Evolutionary conservation across 495 filamentous ascomycete genomes (phyloP), one percentile per base, ranked within the genome.

Genomic region (Penicillium samsonianum): DNA sequence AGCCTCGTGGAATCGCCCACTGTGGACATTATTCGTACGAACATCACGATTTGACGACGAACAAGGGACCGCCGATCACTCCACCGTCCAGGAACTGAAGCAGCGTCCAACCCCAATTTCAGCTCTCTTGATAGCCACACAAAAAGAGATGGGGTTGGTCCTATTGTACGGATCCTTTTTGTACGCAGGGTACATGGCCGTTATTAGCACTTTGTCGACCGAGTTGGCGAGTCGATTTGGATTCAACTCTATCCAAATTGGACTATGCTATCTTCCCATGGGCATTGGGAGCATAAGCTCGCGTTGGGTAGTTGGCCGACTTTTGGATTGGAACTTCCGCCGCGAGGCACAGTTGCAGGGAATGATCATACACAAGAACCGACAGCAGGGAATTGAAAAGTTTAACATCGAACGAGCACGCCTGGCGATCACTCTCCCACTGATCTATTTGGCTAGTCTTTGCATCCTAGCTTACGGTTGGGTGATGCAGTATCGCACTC

Each of bases 181-280:
- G 2, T 71, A 62, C 35, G 48, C 55, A 26, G 66, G 68, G 1
- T 67, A 58, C 23, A 65, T 64, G 51, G 58, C 59, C 1, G 59
- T 73, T 6, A 47, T 72, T 12, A 71, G 64, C 42, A 72, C 66
- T 1, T 50, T 80, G 2, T 56, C 77, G 0, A 57, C 64, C 11
- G 64, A 72, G 17, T 67, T 83, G 23, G 53, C 38, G 0, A 50
- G 55, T 5, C 59, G 67, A 1, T 82, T 75, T 64, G 66, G 66
- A 3, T 76, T 79, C 49, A 73, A 74, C 23, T 56, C 72, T 0
- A 58, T 82, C 19, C 63, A 79, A 40, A 59, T 78, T 22, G 79
- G 79, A 2, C 63, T 84, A 1, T 74, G 72, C 59, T 83, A 78
- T 56, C 56, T 83, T 9, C 76, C 79, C 0, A 47, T 78, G 5